Evolutionary conservation across 2,329 filamentous ascomycete species (phyloP), one percentile per base, ranked within the genome.

Genomic region (Simplicillium aogashimaense): DNA sequence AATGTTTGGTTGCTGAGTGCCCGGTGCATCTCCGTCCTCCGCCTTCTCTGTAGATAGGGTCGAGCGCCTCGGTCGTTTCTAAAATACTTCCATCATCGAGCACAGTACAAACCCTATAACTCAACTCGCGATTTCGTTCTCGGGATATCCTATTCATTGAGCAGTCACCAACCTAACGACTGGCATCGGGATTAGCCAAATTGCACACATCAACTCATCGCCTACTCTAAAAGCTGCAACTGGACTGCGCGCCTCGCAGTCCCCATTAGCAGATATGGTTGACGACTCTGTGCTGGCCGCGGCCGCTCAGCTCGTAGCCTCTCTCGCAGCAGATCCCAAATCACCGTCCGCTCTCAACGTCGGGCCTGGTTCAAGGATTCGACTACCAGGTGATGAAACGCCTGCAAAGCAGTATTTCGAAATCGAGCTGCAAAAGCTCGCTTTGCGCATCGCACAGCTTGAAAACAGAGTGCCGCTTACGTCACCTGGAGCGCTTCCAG

Each of bases 401-500:
- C 64, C 77, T 29, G 83, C 83, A 49, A 97, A 97, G 66, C 72
- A 76, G 49, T 74, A 74, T 28, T 76, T 97, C 45, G 88, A 97
- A 65, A 72, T 74, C 44, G 90, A 97, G 65, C 75, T 98, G 43
- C 76, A 82, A 38, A 82, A 85, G 41, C 75, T 97, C 47, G 76
- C 82, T 44, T 67, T 80, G 45, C 75, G 92, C 50, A 78, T 97
- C 50, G 83, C 88, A 48, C 78, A 81, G 48, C 77, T 97, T 51
- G 89, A 97, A 68, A 78, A 78, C 51, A 83, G 83, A 64, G 20
- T 25, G 9, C 20, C 20, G 5, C 20, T 25, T 25, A 83, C 85
- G 48, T 76, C 74, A 54, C 67, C 74, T 43, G 61, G 74, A 42
- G 71, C 72, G 47, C 74, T 89, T 52, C 87, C 87, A 51, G 82